phyloP scores from a whole-genome alignment of 805 yeast species.

The Cyberlindnera mississippiensis region DNA sequence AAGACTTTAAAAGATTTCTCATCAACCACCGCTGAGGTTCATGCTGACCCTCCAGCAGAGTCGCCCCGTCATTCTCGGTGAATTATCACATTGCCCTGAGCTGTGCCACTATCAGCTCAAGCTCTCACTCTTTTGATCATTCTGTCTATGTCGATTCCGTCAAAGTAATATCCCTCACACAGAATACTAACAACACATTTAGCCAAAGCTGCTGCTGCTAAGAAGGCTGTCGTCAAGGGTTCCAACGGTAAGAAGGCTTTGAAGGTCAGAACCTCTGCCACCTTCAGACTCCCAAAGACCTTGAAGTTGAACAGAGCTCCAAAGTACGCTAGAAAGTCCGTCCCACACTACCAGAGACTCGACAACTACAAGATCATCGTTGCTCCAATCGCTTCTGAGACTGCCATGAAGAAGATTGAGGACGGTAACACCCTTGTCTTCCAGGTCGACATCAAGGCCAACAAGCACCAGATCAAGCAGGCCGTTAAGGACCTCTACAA shows the following conservation, averaged over 20 bases:
- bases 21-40: no score
- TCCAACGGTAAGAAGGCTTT: constrained; percentile 83
- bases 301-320: constrained; percentile 91
- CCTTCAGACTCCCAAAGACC: constrained; percentile 98
- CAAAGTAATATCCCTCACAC: constrained; percentile 29
- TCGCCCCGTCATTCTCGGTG: no score
- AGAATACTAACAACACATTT: constrained; percentile 35
- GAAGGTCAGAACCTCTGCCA: constrained; percentile 91
- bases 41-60: no score
- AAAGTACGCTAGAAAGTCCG: constrained; percentile 91
- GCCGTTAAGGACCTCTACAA: constrained; percentile 98
- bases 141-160: neutral
- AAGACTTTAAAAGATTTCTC: no score
- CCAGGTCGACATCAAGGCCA: constrained; percentile 95
- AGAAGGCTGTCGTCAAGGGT: constrained; percentile 98
- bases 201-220: constrained; percentile 92
- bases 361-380: constrained; percentile 94
- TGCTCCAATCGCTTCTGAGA: constrained; percentile 95
- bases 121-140: neutral
- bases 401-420: constrained; percentile 99
- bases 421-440: constrained; percentile 98
- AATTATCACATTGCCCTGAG: no score
- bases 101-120: no score
- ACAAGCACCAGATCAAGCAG: constrained; percentile 97
- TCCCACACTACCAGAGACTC: constrained; percentile 95